Evolutionary conservation across 2,329 filamentous ascomycete species (phyloP), one percentile per base, ranked within the genome.

Genomic region (Colletotrichum sp.): DNA sequence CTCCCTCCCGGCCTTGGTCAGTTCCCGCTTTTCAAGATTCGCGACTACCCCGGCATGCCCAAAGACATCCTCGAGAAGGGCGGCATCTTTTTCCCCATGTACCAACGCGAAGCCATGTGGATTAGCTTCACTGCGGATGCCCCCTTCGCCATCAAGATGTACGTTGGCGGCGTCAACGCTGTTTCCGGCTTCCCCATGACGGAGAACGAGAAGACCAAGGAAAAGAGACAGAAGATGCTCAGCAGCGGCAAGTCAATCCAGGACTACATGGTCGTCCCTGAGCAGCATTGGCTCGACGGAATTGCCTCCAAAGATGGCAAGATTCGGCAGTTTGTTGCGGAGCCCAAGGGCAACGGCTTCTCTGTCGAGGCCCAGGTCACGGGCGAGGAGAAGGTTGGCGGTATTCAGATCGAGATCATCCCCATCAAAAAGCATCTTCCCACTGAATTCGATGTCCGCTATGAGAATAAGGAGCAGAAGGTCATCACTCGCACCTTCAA

Each of bases 291-390:
- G 85, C 78, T 88, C 1, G 85, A 87, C 75, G 86, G 85, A 3
- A 82, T 86, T 30, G 84, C 81, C 0, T 77, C 77, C 13, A 73
- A 78, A 1, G 78, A 84, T 28, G 85, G 85, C 12, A 78, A 79
- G 1, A 85, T 89, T 6, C 82, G 85, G 12, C 88, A 90, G 74
- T 89, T 90, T 73, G 85, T 89, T 4, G 87, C 87, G 2, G 86
- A 87, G 83, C 84, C 86, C 1, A 76, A 84, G 30, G 84, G 84
- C 1, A 80, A 79, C 16, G 86, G 86, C 1, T 86, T 87, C 69
- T 84, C 84, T 0, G 82, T 89, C 9, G 87, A 89, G 77, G 81
- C 82, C 3, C 87, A 89, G 76, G 76, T 88, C 7, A 88, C 85
- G 0, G 86, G 86, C 5, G 69, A 82, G 55, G 87, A 89, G 26